Conservation (phyloP, 2,329 filamentous ascomycete genomes). For the Aspergillus piperis region DNA sequence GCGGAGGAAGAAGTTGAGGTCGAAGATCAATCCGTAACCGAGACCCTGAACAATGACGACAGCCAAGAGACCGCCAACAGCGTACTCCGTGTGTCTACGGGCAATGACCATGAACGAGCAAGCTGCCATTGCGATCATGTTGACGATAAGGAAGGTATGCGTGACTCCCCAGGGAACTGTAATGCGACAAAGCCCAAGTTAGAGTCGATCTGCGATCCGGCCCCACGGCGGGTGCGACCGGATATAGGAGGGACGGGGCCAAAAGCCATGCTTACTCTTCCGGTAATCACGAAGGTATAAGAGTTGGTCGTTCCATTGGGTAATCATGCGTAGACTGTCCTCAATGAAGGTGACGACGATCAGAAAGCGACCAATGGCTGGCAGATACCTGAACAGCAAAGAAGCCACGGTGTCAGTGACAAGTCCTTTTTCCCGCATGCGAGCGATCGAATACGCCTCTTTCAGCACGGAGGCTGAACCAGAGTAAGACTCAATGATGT, state of each 20-base stretch:
- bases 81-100: conserved; percentile 90
- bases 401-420: conserved; percentile 33
- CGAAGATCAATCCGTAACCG: conserved; percentile 96
- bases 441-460: background rate
- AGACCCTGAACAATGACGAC: conserved; percentile 93
- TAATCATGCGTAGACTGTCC: conserved; percentile 92
- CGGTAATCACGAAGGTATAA: conserved; percentile 90
- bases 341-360: conserved; percentile 99
- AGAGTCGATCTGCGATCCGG: conserved; percentile 10
- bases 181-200: conserved; percentile 16
- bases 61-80: conserved; percentile 82
- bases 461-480: background rate
- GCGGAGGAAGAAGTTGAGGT: conserved; percentile 99
- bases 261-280: conserved; percentile 66
- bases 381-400: conserved; percentile 70
- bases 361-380: conserved; percentile 91
- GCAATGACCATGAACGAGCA: conserved; percentile 87
- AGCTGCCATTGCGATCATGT: conserved; percentile 81
- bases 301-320: conserved; percentile 95
- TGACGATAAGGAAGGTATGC: conserved; percentile 87
- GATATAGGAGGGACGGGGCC: background rate
- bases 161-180: conserved; percentile 85
- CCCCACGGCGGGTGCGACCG: background rate
- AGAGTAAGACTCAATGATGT: background rate
- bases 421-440: conserved; percentile 7